Evolutionary conservation across 2,329 filamentous ascomycete species (phyloP), one percentile per base, ranked within the genome.

Genomic region (Beauveria rudraprayagi): DNA sequence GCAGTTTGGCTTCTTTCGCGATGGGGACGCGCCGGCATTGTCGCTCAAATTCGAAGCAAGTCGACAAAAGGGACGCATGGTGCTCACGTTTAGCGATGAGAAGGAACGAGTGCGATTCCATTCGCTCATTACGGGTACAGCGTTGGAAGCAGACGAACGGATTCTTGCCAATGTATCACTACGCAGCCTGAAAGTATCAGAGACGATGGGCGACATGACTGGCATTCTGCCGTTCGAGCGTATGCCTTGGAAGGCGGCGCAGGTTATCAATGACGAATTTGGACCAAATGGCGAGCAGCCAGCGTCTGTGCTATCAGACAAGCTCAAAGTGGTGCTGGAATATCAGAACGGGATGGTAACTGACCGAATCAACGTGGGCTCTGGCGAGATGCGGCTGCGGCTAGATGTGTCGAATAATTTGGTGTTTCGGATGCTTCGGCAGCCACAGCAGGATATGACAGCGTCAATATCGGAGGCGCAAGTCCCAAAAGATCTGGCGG

Each of bases 331-430:
- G 19, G 82, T 95, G 58, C 80, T 90, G 37, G 86, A 91, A 61
- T 90, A 89, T 65, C 84, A 88, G 63, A 85, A 87, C 66, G 90
- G 91, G 54, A 90, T 87, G 47, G 78, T 95, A 17, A 91, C 90
- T 2, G 92, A 97, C 73, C 84, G 92, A 43, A 80, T 96, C 69
- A 96, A 96, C 66, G 80, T 95, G 67, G 87, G 81, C 2, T 87
- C 87, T 11, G 89, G 89, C n/a, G 88, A 91, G 72, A 71, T 91
- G 66, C 84, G 84, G 67, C 71, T 92, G 54, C 80, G 84, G 34
- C 76, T 91, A 40, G 84, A 88, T 65, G 82, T 88, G 37, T 78
- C 80, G 60, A 81, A 84, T 58, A 79, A 80, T 24, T 84, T 84
- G 55, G 77, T 84, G 16, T 74, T 94, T 53, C 84, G 84, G 64